Percentiles rank a stretch among this genome's conserved stretches.
Conservation (phyloP, 352 stramenopile genomes). For the Phytophthora syringae region DNA sequence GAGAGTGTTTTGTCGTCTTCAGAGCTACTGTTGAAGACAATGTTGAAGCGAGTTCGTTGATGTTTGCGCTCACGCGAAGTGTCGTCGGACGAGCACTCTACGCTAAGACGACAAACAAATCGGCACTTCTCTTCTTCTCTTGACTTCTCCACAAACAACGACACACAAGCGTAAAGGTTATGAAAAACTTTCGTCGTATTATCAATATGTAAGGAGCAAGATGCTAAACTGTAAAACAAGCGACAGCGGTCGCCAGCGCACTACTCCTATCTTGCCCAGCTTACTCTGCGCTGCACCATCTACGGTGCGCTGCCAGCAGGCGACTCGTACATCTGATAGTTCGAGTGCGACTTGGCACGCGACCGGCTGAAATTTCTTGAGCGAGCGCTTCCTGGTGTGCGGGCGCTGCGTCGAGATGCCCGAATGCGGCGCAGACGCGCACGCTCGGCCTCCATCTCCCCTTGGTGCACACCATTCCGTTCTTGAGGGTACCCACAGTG, state of each 20-base stretch:
- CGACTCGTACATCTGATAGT: slow-evolving; percentile 76
- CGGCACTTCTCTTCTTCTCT: neutral
- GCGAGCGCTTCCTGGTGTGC: slow-evolving; percentile 63
- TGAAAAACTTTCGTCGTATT: slow-evolving; percentile 31
- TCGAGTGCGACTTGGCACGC: slow-evolving; percentile 69
- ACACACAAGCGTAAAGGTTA: slow-evolving; percentile 1
- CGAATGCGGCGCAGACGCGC: slow-evolving; percentile 56
- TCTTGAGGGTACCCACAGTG: slow-evolving; percentile 59
- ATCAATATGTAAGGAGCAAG: slow-evolving; percentile 36
- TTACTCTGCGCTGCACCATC: slow-evolving; percentile 14
- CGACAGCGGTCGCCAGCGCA: slow-evolving; percentile 19
- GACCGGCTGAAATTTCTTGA: slow-evolving; percentile 73
- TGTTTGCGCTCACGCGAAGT: too few species aligned
- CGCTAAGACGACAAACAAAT: slow-evolving; percentile 10
- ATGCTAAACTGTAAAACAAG: slow-evolving; percentile 31
- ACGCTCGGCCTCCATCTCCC: slow-evolving; percentile 61
- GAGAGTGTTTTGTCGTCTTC: neutral
- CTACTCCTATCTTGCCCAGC: slow-evolving; percentile 29
- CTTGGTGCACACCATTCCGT: slow-evolving; percentile 78
- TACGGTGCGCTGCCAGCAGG: slow-evolving; percentile 57
- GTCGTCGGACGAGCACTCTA: slow-evolving; percentile 9
- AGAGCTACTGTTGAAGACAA: slow-evolving; percentile 12
- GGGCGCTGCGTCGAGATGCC: slow-evolving; percentile 54
- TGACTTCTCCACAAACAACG: neutral
- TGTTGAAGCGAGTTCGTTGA: slow-evolving; percentile 13